These are phyloP conservation scores for Wallacemonas sp. DNA, from an alignment of 208 protist genomes.

Conservation along the genomic window DNA sequence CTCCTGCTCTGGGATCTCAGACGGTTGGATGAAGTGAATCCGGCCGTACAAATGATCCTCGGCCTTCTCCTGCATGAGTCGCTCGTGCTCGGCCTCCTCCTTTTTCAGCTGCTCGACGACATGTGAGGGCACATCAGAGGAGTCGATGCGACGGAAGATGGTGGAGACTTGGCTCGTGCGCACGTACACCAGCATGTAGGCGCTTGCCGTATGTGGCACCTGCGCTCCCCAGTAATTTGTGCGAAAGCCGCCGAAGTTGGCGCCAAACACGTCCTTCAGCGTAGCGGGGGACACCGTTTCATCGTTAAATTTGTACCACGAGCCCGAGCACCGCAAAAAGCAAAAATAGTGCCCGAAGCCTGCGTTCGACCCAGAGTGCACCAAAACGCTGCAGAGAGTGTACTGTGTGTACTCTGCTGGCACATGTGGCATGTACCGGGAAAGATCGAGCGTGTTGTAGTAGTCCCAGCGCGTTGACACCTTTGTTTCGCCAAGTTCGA, in stretches of 20 bases:
- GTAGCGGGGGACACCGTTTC: conserved; percentile 77
- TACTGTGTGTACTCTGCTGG: conserved; percentile 71
- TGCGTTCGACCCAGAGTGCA: conserved; percentile 87
- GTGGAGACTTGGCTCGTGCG: conserved; percentile 65
- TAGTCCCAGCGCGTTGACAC: conserved; percentile 88
- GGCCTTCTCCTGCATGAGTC: conserved; percentile 49
- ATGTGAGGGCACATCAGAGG: conserved; percentile 69
- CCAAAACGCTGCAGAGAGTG: conserved; percentile 86
- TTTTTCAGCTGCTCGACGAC: conserved; percentile 63
- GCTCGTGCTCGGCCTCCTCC: conserved; percentile 59
- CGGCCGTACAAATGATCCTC: conserved; percentile 85
- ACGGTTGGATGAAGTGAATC: conserved; percentile 66
- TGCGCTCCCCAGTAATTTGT: conserved; percentile 89
- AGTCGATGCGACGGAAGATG: conserved; percentile 61
- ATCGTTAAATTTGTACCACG: conserved; percentile 94
- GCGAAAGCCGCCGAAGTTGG: conserved; percentile 84
- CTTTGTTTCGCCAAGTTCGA: conserved; percentile 81
- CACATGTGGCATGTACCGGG: conserved; percentile 77
- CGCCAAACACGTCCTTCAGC: conserved; percentile 83
- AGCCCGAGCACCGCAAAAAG: conserved; percentile 64
- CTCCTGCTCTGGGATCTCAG: conserved; percentile 62
- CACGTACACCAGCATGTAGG: conserved; percentile 93
- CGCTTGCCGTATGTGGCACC: conserved; percentile 76
- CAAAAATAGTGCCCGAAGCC: conserved; percentile 91
- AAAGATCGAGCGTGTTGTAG: conserved; percentile 82